phyloP scores from a whole-genome alignment of 495 filamentous ascomycete genomes.

The Neurospora sp. region DNA sequence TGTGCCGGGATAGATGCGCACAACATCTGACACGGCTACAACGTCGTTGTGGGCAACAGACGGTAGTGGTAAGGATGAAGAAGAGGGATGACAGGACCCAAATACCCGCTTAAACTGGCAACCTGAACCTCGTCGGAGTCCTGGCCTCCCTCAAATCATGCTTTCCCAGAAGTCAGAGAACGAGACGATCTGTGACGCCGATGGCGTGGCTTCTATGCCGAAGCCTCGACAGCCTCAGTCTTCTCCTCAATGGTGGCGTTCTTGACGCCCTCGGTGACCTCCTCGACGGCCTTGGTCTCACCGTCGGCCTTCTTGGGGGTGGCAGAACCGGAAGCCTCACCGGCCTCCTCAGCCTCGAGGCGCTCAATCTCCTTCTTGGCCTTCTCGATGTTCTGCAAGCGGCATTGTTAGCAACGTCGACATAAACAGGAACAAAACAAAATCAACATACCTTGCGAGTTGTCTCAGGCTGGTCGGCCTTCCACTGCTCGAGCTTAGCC shows the following conservation, averaged over 20 bases:
- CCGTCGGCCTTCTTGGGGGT: conserved; percentile 31
- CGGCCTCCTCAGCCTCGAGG: conserved; percentile 46
- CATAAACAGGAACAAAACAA: not conserved
- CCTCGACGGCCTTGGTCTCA: conserved; percentile 31
- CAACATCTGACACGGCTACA: not conserved
- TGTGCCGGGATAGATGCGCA: not conserved
- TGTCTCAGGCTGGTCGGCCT: conserved; percentile 78
- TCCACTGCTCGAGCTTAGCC: conserved; percentile 87
- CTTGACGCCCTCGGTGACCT: conserved; percentile 53
- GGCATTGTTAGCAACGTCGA: conserved; percentile 36
- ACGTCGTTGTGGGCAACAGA: not conserved
- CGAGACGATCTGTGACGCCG: not conserved
- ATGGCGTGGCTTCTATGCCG: conserved; percentile 4
- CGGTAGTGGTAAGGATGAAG: not conserved
- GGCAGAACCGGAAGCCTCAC: conserved; percentile 22
- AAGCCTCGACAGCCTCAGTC: conserved; percentile 38
- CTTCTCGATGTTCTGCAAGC: conserved; percentile 71
- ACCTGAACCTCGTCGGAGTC: not conserved
- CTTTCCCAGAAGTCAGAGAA: not conserved
- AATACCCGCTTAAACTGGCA: not conserved
- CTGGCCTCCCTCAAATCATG: not conserved
- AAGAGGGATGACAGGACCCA: not conserved
- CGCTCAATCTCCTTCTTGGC: conserved; percentile 54
- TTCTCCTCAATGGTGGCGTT: conserved; percentile 60
- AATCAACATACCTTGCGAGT: conserved; percentile 69